These are phyloP conservation scores for Corymbia maculata DNA, from an alignment of 345 rosid species.

Conservation along the genomic window DNA sequence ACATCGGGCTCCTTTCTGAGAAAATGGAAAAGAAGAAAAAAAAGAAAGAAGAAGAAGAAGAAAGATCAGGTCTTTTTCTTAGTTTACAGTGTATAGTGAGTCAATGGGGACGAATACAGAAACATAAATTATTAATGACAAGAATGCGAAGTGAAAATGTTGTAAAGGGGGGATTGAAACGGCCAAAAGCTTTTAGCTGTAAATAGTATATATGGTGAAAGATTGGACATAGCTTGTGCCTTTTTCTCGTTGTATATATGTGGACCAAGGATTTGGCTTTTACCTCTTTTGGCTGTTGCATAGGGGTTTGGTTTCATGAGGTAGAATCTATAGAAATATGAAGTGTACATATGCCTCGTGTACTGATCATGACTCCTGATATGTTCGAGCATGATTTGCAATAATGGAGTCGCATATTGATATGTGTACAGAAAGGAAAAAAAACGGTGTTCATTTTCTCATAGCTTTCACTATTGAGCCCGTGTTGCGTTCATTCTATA, in stretches of 20 bases:
- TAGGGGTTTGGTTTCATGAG: not conserved
- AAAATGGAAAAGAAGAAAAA: not conserved
- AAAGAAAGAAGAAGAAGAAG: not conserved
- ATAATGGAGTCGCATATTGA: not conserved
- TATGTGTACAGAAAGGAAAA: not conserved
- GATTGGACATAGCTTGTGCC: not conserved
- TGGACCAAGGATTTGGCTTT: not conserved
- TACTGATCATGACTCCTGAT: not conserved
- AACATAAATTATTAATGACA: not conserved
- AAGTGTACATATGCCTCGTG: not conserved
- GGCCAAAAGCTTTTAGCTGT: not conserved
- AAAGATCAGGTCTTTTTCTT: not conserved
- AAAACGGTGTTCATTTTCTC: not conserved
- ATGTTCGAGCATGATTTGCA: not conserved
- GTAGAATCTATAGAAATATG: not conserved
- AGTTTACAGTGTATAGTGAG: not conserved
- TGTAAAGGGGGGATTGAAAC: not conserved
- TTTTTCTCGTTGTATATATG: not conserved
- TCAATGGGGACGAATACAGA: not conserved
- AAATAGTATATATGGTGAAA: not conserved
- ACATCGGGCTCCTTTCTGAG: conserved; percentile 21
- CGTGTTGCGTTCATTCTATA: not conserved
- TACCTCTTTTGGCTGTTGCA: not conserved
- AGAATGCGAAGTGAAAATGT: not conserved
- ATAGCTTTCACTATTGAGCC: not conserved